Evolutionary conservation across 495 filamentous ascomycete genomes (phyloP), one percentile per base, ranked within the genome.

Genomic region (Penicillium ucsense): DNA sequence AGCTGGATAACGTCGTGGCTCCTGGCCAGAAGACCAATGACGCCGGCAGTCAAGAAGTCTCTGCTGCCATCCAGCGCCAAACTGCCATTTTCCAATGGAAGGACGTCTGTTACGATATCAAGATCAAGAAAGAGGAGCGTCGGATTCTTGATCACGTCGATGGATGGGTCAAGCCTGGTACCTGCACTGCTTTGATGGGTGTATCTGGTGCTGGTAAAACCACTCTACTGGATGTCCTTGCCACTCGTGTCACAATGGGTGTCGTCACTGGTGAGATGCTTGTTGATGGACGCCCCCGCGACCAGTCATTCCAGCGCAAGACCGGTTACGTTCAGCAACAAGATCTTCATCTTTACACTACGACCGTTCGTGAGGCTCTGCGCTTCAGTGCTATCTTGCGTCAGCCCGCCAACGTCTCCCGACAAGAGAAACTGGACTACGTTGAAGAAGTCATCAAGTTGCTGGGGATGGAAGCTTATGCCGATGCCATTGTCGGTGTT

Each of bases 321-420:
- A 94, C 88, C 3, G 89, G 89, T n/a, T 96, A 95, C 54, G 90
- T 89, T 9, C 87, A 95, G 57, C 90, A 96, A 59, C 89, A 94
- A 63, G 90, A 96, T 78, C 74, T 96, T 1, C 89, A 94, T 64
- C 72, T 91, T 6, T 68, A 81, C 11, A 91, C 88, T 0, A 79
- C 82, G 0, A 96, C 89, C 4, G 89, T 95, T 31, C 79, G 89
- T 34, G 90, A 76, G 55, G 86, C 90, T 28, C 74, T 96, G 12
- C 73, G 74, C 42, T 95, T 96, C 65, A 85, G 79, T 50, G 90
- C 90, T 33, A 66, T 89, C 10, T 78, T 95, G 6, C 83, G 90
- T 36, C 90, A 95, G 58, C 86, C 90, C 2, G 78, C 76, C 20
- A 67, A 82, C 20, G 73, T 85, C 9, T 69, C 83, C 3, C 75